phyloP scores from a whole-genome alignment of 2,329 filamentous ascomycete species.

The Sphaceloma murrayae region DNA sequence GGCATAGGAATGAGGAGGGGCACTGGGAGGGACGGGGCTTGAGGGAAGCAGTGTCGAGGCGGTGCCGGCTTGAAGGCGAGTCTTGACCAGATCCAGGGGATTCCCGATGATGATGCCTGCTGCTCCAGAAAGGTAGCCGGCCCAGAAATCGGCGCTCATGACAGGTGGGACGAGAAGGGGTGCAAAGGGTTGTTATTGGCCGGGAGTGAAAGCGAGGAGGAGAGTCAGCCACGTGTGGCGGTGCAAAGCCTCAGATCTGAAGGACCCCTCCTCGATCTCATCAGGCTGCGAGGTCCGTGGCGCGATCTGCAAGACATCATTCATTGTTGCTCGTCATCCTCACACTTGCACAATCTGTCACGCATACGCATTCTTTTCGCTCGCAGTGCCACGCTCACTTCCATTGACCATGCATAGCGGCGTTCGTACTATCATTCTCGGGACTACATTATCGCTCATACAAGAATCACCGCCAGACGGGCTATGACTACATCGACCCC shows the following conservation, averaged over 20 bases:
- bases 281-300: too few species aligned
- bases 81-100: conserved; percentile 60
- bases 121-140: conserved; percentile 80
- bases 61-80: conserved; percentile 62
- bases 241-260: background rate
- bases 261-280: conserved; percentile 3
- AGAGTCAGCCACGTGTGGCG: conserved; percentile 7
- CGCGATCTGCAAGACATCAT: too few species aligned
- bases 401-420: conserved; percentile 8
- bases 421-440: background rate
- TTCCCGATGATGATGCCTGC: conserved; percentile 83
- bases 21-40: conserved; percentile 15
- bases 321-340: background rate
- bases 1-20: conserved; percentile 14
- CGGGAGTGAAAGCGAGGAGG: conserved; percentile 3
- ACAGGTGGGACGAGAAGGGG: background rate
- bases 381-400: background rate
- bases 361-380: background rate
- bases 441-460: background rate
- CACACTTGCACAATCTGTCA: background rate
- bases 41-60: conserved; percentile 16
- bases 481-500: background rate
- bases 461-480: background rate
- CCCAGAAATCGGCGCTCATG: conserved; percentile 90
- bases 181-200: background rate